phyloP scores from a whole-genome alignment of 805 yeast genomes.

The Candida corydali region DNA sequence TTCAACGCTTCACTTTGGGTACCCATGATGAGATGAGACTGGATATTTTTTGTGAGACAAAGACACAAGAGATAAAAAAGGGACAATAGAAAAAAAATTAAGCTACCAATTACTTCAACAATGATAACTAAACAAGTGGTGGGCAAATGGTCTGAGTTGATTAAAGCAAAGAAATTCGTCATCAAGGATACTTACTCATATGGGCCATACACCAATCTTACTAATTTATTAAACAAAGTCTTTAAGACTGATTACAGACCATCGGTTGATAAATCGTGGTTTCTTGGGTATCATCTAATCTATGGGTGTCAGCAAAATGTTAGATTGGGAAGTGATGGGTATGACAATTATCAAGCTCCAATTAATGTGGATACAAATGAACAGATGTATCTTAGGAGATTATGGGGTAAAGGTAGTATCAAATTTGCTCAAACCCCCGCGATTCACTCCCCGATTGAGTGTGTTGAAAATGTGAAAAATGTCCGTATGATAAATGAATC shows the following conservation, averaged over 20 bases:
- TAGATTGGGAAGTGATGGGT: constrained; percentile 66
- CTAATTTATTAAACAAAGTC: constrained; percentile 12
- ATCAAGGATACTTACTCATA: constrained; percentile 18
- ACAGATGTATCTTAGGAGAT: constrained; percentile 49
- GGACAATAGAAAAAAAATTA: too few relatives aligned
- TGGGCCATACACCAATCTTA: constrained; percentile 18
- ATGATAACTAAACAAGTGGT: constrained; percentile 6
- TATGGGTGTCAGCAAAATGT: constrained; percentile 58
- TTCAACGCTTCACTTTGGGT: constrained; percentile 30
- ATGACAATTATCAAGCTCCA: constrained; percentile 76
- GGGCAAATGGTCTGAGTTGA: constrained; percentile 16
- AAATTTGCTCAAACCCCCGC: constrained; percentile 28
- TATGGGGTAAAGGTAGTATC: constrained; percentile 79
- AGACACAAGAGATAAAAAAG: too few relatives aligned
- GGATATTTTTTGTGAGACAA: background rate
- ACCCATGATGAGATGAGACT: constrained; percentile 9
- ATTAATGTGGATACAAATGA: constrained; percentile 12
- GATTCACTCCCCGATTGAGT: constrained; percentile 28
- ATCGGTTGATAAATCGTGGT: constrained; percentile 4
- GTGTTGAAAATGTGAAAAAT: constrained; percentile 50
- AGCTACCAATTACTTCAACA: background rate
- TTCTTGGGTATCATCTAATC: constrained; percentile 58
- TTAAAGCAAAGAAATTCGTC: constrained; percentile 16
- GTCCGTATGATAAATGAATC: constrained; percentile 33
- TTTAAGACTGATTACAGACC: constrained; percentile 6